Evolutionary conservation across 345 rosid genomes (phyloP).

Genomic region (Psidium friedrichsthalianum): DNA sequence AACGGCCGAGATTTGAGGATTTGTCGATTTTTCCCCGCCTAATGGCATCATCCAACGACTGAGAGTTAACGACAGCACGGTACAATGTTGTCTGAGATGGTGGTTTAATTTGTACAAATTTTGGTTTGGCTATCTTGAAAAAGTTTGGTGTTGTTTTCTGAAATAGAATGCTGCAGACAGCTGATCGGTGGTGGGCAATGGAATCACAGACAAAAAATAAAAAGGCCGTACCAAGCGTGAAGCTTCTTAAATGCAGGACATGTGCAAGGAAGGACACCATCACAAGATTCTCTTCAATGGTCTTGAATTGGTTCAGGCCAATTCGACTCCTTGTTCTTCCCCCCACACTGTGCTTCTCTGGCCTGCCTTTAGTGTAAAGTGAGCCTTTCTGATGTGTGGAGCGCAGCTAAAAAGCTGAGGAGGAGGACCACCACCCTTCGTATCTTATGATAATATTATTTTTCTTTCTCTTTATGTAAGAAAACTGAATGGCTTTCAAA

Average conservation of each 20-base stretch:
- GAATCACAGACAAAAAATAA: neutral
- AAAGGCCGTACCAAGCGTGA: neutral
- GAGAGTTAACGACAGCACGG: neutral
- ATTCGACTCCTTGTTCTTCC: neutral
- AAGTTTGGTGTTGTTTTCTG: neutral
- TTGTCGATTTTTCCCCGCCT: neutral
- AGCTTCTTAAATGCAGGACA: slow-evolving; percentile 25
- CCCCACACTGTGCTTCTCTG: neutral
- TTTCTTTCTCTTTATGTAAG: neutral
- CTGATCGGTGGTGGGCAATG: neutral
- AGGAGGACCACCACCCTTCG: neutral
- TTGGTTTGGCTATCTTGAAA: neutral
- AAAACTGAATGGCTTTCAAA: neutral
- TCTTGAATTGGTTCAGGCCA: neutral
- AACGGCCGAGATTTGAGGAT: neutral
- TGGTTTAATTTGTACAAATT: neutral
- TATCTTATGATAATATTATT: neutral
- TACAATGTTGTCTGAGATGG: neutral
- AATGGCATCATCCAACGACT: neutral
- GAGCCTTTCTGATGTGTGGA: neutral
- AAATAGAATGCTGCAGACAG: neutral
- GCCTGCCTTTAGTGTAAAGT: neutral
- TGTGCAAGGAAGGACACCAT: slow-evolving; percentile 23
- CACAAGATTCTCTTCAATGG: neutral
- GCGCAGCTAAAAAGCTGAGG: neutral